Evolutionary conservation across 2,329 filamentous ascomycete genomes (phyloP).

Genomic region (Daldinia eschscholtzii): DNA sequence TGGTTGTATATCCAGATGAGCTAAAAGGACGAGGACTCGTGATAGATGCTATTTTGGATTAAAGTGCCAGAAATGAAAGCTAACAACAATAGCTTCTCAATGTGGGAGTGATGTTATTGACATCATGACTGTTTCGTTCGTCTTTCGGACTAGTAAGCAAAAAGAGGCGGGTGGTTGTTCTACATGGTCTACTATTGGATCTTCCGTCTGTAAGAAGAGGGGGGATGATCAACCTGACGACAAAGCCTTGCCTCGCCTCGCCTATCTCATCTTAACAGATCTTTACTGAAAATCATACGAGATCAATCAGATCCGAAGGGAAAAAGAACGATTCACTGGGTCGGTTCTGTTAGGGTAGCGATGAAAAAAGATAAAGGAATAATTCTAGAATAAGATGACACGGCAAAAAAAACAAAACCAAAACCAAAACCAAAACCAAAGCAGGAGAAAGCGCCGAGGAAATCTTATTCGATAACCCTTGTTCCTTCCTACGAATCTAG

Average conservation of each 20-base stretch:
- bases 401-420: constrained; percentile 2
- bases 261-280: constrained; percentile 26
- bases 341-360: background rate
- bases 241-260: constrained; percentile 11
- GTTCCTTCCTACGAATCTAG: background rate
- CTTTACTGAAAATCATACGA: constrained; percentile 22
- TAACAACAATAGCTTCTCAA: background rate
- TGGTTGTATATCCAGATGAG: constrained; percentile 1
- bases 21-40: background rate
- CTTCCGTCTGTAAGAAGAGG: constrained; percentile 1
- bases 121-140: constrained; percentile 12
- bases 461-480: constrained; percentile 1
- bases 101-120: constrained; percentile 10
- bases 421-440: constrained; percentile 16
- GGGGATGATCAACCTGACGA: constrained; percentile 25
- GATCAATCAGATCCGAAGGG: constrained; percentile 23
- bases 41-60: background rate
- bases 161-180: constrained; percentile 5
- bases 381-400: constrained; percentile 34
- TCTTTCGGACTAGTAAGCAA: constrained; percentile 9
- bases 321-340: constrained; percentile 1
- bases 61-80: background rate
- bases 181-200: constrained; percentile 14
- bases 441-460: constrained; percentile 20
- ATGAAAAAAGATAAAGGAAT: constrained; percentile 17